These are phyloP conservation scores for Nigrospora sphaerica DNA, from an alignment of 2,329 filamentous ascomycete species.

Conservation along the genomic window DNA sequence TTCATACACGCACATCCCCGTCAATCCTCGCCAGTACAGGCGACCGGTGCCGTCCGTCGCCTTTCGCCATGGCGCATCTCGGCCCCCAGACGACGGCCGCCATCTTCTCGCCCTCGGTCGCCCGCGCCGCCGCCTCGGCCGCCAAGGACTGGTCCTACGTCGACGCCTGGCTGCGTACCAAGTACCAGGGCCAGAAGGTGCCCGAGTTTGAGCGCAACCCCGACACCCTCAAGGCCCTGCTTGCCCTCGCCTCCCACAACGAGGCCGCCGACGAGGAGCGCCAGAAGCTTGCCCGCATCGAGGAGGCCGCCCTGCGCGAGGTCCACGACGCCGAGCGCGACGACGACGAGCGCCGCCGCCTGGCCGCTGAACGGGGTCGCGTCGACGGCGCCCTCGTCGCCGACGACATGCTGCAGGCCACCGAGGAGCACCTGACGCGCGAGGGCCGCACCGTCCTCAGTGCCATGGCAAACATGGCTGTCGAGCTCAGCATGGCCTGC, in stretches of 20 bases:
- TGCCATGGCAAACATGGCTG: slow-evolving; percentile 46
- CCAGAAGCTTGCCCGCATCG: slow-evolving; percentile 47
- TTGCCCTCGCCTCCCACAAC: slow-evolving; percentile 68
- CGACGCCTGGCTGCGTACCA: slow-evolving; percentile 72
- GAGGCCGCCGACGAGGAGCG: slow-evolving; percentile 71
- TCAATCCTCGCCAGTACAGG: slow-evolving; percentile 10
- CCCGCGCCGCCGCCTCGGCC: slow-evolving; percentile 69
- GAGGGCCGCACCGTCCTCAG: slow-evolving; percentile 51
- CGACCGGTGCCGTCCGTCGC: no score
- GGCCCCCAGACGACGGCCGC: slow-evolving; percentile 30
- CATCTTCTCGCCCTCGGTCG: slow-evolving; percentile 62
- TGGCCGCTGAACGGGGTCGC: not conserved
- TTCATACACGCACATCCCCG: not conserved
- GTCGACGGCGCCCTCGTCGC: slow-evolving; percentile 17
- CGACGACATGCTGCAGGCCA: slow-evolving; percentile 39
- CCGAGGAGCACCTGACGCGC: slow-evolving; percentile 46
- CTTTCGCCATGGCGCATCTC: slow-evolving; percentile 27
- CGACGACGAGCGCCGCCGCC: slow-evolving; percentile 20
- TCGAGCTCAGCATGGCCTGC: slow-evolving; percentile 40
- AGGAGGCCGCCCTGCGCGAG: slow-evolving; percentile 51
- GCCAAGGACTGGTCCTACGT: slow-evolving; percentile 90
- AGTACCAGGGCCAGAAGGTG: slow-evolving; percentile 51
- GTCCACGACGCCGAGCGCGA: slow-evolving; percentile 26
- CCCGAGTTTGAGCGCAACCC: slow-evolving; percentile 81
- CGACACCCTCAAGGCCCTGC: slow-evolving; percentile 69